Base-by-base conservation (phyloP, 2,329 filamentous ascomycete species). In the Alternaria sp. region DNA sequence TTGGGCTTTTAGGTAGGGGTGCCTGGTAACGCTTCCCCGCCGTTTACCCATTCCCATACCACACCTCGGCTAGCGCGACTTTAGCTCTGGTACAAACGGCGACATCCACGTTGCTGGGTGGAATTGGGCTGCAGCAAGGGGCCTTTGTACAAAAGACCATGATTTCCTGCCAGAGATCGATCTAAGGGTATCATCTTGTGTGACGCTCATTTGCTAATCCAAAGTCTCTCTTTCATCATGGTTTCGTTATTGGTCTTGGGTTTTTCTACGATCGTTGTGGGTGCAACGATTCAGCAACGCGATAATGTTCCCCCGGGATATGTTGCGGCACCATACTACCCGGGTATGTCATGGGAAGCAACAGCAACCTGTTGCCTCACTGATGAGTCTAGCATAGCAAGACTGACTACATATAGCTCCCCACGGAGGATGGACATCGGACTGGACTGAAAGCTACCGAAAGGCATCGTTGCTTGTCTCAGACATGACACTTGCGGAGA, bases 401-500 rank as follows among this genome's bases (percentile, higher is more conserved):
- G 45, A 23, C 49, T 61, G 17, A 61, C 51, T 24, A 40, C 14
- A 23, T 26, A 9, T 10, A 70, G 81, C 89, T 8, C 90, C 90
- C 0, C 84, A 87, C 51, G 90, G 90, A 49, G 91, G 90, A 37
- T 93, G 90, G 88, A 79, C 84, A 0, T 78, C 83, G 5, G 84
- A 85, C 56, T 94, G 91, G 91, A 80, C 80, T 23, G 84, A 85
- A 17, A 89, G 89, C 66, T 94, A 93, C 71, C 79, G 79, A 51
- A 92, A 90, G 69, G 91, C 91, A 1, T 83, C 87, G 56, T 76
- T 80, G 3, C 76, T 93, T 13, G 90, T 94, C 14, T 85, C 86
- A 52, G 84, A 86, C 46, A 91, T 94, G 90, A 93, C 90, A 0
- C 77, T 94, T 55, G 90, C 90, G 2, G 91, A 93, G 74, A 94